Evolutionary conservation across 73 alveolate genomes (phyloP), one percentile per base, ranked within the genome.

Genomic region (Durusdinium trenchii): DNA sequence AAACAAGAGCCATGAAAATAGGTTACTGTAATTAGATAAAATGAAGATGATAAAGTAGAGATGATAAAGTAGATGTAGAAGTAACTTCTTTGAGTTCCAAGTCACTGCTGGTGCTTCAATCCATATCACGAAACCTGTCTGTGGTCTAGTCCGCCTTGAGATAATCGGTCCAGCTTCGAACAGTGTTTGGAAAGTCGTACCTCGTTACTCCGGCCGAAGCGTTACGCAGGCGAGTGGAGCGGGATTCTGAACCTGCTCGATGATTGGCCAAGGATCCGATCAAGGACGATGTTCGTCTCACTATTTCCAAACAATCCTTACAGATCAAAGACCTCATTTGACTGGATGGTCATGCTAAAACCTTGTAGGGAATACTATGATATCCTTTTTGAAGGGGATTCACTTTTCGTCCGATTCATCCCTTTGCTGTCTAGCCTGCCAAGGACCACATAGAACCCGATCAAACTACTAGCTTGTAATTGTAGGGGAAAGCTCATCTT

Each of bases 161-260:
- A 50, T 50, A 83, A 36, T 83, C 93, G 35, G 48, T 83, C 93
- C 93, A 83, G 32, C 75, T 83, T 32, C 93, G 93, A 26, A 83
- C 93, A 36, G 93, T 83, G 48, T 83, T 61, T 18, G 75, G 28
- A 51, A 83, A 83, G 93, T 51, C 50, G 93, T 83, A 83, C 93
- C 93, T 83, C 26, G 90, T 57, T 32, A 60, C 30, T 32, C 30
- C 30, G 42, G 42, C 81, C 9, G 64, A 54, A 54, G 64, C 64
- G 64, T 12, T 12, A 12, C 20, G 64, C 64, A 20, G 64, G 28
- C 20, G 64, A 20, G 20, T 12, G 9, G 28, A 20, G 28, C 64
- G 9, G 9, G 9, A 12, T 20, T 54, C 64, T 9, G 64, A 12
- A 12, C 28, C 64, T 54, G 9, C 20, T 20, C 20, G 64, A 54